Evolutionary conservation across 345 rosid genomes (phyloP).

Genomic region (Aurinia saxatilis): DNA sequence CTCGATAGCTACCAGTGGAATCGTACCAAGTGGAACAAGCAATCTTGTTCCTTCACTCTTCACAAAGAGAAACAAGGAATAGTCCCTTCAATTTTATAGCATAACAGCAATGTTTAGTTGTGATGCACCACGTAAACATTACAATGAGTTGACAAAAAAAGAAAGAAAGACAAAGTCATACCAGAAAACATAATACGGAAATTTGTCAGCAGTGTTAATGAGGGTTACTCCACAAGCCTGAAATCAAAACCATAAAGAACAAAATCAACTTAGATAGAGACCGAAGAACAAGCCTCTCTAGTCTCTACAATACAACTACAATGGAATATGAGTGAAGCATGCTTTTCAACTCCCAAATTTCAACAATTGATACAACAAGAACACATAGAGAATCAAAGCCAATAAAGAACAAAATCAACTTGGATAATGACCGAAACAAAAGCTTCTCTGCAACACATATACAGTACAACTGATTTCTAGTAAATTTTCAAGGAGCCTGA

Average conservation of each 20-base stretch:
- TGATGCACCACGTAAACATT: slow-evolving; percentile 7
- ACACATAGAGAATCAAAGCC: too few relatives aligned
- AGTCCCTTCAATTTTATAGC: neutral
- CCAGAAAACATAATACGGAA: slow-evolving; percentile 91
- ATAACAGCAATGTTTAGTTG: neutral
- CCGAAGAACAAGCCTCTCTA: too few relatives aligned
- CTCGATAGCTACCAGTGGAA: slow-evolving; percentile 75
- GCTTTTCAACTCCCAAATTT: too few relatives aligned
- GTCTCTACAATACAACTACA: too few relatives aligned
- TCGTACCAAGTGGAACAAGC: slow-evolving; percentile 68
- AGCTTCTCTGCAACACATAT: too few relatives aligned
- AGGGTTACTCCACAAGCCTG: slow-evolving; percentile 86
- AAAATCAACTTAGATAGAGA: neutral
- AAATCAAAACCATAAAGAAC: slow-evolving; percentile 22
- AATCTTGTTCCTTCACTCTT: slow-evolving; percentile 80
- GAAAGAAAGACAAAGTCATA: slow-evolving; percentile 32
- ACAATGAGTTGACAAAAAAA: neutral
- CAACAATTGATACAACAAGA: too few relatives aligned
- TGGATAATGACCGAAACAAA: too few relatives aligned
- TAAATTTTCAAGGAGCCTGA: too few relatives aligned
- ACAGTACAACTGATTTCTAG: too few relatives aligned
- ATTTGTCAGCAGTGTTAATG: slow-evolving; percentile 82
- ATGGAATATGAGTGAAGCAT: too few relatives aligned
- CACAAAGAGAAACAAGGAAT: slow-evolving; percentile 19
- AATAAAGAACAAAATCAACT: too few relatives aligned